These are phyloP conservation scores for Penicillium rolfsii DNA, from an alignment of 2,329 filamentous ascomycete genomes.

Conservation along the genomic window DNA sequence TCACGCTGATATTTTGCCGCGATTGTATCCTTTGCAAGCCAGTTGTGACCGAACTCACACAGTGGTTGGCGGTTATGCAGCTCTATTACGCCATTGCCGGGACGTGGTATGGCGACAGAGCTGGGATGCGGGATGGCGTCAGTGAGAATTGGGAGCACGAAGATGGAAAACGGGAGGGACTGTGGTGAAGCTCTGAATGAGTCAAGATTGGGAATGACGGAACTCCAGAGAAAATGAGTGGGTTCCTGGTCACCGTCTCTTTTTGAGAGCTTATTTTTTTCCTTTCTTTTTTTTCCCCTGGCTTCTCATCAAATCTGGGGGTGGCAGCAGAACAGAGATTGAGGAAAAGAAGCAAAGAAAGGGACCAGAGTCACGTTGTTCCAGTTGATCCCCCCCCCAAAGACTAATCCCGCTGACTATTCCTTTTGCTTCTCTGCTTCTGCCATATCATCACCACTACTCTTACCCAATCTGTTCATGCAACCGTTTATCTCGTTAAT, in stretches of 20 bases:
- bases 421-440: background rate
- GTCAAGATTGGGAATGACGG: background rate
- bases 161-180: background rate
- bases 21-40: background rate
- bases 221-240: background rate
- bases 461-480: slow-evolving; percentile 31
- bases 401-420: background rate
- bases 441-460: background rate
- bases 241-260: background rate
- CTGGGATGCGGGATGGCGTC: slow-evolving; percentile 18
- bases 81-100: slow-evolving; percentile 28
- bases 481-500: slow-evolving; percentile 33
- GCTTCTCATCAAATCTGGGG: background rate
- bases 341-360: background rate
- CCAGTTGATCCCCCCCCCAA: background rate
- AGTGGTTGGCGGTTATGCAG: background rate
- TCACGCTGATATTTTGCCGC: background rate
- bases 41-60: background rate
- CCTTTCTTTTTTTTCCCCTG: background rate
- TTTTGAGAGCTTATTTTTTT: background rate
- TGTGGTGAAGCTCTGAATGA: background rate
- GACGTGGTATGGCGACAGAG: slow-evolving; percentile 10
- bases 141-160: slow-evolving; percentile 15
- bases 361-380: background rate
- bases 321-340: background rate